Evolutionary conservation across 768 basidiomycete species (phyloP), one percentile per base, ranked within the genome.

Genomic region (Boletellus sp.): DNA sequence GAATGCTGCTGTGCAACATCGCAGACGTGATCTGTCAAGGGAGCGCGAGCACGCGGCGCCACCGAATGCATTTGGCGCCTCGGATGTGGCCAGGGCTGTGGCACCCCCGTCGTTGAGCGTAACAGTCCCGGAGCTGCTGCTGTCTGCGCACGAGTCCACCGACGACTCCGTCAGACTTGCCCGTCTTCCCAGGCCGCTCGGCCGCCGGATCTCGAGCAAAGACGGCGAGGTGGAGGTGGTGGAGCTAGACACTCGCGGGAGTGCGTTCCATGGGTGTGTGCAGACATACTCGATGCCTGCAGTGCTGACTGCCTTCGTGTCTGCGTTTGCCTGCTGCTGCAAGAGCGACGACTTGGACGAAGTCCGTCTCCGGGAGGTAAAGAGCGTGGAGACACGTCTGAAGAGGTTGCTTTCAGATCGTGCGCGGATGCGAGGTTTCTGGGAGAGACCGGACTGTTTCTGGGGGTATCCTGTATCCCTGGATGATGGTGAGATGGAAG

Each of bases 171-270:
- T 34, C 16, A 60, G 42, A 36, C 65, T 67, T 3, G 66, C 66
- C 3, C 68, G 61, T 41, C 67, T 54, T 26, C 66, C 66, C 16
- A 67, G 34, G 26, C 66, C 66, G 17, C 66, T 67, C 10, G 66
- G 66, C 13, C 65, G 62, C 31, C 66, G 63, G 33, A 67, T 67
- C 50, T 67, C 66, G 2, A 67, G 63, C 16, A 68, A 69, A 23
- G 63, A 58, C 11, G 46, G 43, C 8, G 57, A 44, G 6, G 54
- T 56, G 2, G 61, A 57, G 35, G 51, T 52, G 2, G 61, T 56
- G 35, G 51, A 52, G 46, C 51, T 61, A 13, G 66, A 67, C n/a
- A 52, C 17, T 24, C 65, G 52, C 1, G 67, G 49, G 32, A 66
- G 55, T 4, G 34, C 11, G 12, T 45, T 13, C 34, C 54, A 39